Conservation (phyloP, 2,329 filamentous ascomycete species). For the Chaetomiaceae sp. region DNA sequence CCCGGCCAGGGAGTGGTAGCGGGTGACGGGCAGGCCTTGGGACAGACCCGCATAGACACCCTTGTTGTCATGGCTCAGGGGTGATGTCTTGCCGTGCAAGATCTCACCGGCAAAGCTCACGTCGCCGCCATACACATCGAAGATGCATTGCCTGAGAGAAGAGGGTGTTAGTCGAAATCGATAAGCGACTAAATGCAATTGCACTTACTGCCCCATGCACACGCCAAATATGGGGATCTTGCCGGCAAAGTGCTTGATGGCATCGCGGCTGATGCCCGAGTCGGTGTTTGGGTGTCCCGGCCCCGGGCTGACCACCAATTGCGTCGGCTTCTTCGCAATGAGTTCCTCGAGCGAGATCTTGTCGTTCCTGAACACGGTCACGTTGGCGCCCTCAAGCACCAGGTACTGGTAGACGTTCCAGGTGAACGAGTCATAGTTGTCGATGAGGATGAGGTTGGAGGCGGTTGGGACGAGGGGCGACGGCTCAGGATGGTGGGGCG, state of each 20-base stretch:
- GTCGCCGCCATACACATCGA: conserved; percentile 84
- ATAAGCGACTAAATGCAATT: background rate
- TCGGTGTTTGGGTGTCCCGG: conserved; percentile 90
- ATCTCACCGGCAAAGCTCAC: conserved; percentile 94
- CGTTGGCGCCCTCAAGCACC: conserved; percentile 87
- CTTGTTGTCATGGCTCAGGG: conserved; percentile 80
- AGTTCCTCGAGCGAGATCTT: conserved; percentile 82
- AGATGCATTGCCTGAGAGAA: conserved; percentile 76
- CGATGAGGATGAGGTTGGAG: conserved; percentile 88
- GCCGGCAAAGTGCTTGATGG: conserved; percentile 84
- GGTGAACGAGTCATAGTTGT: conserved; percentile 99
- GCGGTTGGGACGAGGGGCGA: conserved; percentile 71
- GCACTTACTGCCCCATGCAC: conserved; percentile 87
- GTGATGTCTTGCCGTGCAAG: conserved; percentile 93
- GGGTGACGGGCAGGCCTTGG: conserved; percentile 79
- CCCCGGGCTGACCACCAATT: conserved; percentile 90
- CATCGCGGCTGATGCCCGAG: conserved; percentile 88
- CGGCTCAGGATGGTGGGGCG: conserved; percentile 76
- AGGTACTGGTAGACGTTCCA: conserved; percentile 99
- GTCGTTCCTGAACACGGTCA: conserved; percentile 89
- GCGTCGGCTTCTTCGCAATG: conserved; percentile 78
- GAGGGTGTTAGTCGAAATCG: conserved; percentile 12
- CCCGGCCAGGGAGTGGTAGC: conserved; percentile 94
- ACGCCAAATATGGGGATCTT: conserved; percentile 97
- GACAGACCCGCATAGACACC: conserved; percentile 84